phyloP scores from a whole-genome alignment of 306 rosid genomes.

The Herpetospermum pedunculosum region DNA sequence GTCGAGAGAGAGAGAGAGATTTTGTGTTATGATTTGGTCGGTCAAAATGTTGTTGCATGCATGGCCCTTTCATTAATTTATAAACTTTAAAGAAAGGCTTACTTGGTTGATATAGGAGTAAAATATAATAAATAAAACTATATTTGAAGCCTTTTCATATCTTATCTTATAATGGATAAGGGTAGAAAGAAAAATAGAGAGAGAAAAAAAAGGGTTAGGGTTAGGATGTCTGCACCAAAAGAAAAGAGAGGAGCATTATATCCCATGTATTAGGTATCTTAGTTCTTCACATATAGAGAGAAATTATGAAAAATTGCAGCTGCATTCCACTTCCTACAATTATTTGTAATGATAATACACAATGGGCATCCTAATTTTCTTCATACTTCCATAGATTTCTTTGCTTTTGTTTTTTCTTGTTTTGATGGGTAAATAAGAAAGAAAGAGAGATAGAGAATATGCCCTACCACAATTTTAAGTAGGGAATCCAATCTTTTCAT shows the following conservation, averaged over 20 bases:
- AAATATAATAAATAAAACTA: neutral
- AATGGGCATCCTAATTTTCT: neutral
- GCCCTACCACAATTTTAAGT: neutral
- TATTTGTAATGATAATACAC: neutral
- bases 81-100: neutral
- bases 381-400: slow-evolving; percentile 1
- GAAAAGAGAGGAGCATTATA: neutral
- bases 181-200: neutral
- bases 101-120: neutral
- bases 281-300: neutral
- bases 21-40: no score
- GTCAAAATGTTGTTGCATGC: neutral
- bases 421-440: neutral
- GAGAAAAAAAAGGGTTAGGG: neutral
- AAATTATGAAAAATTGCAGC: neutral
- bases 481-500: neutral
- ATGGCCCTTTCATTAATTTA: neutral
- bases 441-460: neutral
- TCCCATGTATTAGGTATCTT: neutral
- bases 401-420: neutral
- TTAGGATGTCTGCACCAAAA: neutral
- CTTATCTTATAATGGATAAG: neutral
- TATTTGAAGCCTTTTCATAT: neutral
- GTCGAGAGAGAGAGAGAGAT: no score
- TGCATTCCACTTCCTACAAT: neutral